Percentiles rank a stretch among this genome's conserved stretches.
Conservation (phyloP, 768 basidiomycete species). For the Mycena indigotica region DNA sequence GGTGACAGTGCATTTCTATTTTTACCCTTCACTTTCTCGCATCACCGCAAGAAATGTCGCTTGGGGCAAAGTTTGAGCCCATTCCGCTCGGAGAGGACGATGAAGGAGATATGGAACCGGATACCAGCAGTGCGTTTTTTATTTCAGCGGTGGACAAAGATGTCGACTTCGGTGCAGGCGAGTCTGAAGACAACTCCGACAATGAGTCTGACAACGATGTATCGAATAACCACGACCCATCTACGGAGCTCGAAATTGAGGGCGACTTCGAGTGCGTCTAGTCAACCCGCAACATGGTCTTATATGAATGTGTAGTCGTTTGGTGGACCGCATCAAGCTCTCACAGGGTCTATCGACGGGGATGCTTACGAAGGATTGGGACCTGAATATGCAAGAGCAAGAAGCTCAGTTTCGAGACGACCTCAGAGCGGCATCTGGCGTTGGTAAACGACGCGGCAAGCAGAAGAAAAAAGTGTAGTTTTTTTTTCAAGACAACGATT, state of each 20-base stretch:
- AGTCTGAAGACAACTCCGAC: slow-evolving; percentile 17
- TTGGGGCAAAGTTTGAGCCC: not conserved
- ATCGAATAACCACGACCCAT: slow-evolving; percentile 17
- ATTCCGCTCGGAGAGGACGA: not conserved
- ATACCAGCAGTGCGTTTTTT: not conserved
- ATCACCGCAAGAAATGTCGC: no score
- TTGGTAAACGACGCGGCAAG: slow-evolving; percentile 53
- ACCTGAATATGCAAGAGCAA: slow-evolving; percentile 68
- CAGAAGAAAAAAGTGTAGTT: no score
- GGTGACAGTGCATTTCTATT: no score
- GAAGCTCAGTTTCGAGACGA: slow-evolving; percentile 70
- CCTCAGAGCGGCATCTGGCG: slow-evolving; percentile 71
- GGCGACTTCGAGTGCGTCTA: slow-evolving; percentile 59
- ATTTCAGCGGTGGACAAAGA: not conserved
- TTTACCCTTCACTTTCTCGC: no score
- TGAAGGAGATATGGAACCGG: not conserved
- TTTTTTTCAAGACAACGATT: no score
- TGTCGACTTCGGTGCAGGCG: not conserved
- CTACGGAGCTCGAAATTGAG: slow-evolving; percentile 55
- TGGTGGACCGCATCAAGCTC: slow-evolving; percentile 66
- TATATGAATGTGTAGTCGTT: slow-evolving; percentile 47
- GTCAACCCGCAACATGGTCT: not conserved
- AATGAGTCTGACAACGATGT: slow-evolving; percentile 11
- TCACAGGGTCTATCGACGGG: slow-evolving; percentile 50
- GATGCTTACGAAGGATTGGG: slow-evolving; percentile 69